Percentiles rank a stretch among this genome's conserved stretches.
These are phyloP conservation scores for Yarrowia sp. DNA, from an alignment of 805 yeast genomes.

Conservation along the genomic window DNA sequence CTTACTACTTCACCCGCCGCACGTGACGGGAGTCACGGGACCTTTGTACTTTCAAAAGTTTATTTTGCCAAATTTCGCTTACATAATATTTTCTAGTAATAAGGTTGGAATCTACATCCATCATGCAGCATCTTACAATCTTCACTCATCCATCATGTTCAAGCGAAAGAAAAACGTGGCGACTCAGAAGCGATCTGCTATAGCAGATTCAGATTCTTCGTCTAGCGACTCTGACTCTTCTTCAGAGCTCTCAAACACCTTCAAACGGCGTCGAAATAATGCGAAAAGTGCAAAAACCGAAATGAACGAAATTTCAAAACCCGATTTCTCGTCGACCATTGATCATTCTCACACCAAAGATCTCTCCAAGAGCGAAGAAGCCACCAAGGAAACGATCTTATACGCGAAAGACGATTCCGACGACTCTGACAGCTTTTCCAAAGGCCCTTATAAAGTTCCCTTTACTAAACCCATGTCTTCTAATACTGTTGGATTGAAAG, in stretches of 20 bases:
- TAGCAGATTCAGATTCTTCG: neutral
- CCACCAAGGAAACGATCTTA: constrained; percentile 11
- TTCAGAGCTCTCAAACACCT: neutral
- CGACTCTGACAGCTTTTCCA: neutral
- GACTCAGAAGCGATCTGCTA: neutral
- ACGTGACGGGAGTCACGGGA: too few species aligned
- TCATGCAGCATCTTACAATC: neutral
- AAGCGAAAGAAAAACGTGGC: neutral
- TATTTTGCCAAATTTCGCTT: neutral
- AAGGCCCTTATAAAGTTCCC: constrained; percentile 8
- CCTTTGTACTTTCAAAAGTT: too few species aligned
- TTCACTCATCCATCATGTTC: neutral
- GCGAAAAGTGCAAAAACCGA: neutral
- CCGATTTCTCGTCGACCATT: neutral
- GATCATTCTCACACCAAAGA: neutral
- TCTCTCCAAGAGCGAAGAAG: neutral
- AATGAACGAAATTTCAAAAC: neutral
- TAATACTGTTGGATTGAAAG: constrained; percentile 42
- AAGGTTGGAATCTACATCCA: neutral
- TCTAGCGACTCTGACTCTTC: neutral
- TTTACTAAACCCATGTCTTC: neutral
- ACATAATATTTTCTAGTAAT: too few species aligned
- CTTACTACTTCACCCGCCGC: too few species aligned
- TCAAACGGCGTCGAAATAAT: neutral
- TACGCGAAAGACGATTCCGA: neutral